Evolutionary conservation across 106 monocot species (phyloP).

Genomic region (Allium sativum): DNA sequence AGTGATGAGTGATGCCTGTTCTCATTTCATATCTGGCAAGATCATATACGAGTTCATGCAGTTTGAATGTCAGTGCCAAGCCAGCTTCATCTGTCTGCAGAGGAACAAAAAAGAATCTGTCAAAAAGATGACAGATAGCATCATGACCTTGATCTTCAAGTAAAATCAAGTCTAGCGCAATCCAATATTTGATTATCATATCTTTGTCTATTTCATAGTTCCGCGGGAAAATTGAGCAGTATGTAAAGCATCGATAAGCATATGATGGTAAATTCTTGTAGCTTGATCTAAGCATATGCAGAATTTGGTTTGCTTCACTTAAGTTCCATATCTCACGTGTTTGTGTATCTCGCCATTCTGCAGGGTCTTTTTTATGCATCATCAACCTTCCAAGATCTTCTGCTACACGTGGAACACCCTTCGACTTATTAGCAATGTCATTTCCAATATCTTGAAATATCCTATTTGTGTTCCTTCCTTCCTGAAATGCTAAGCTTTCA

Average conservation of each 20-base stretch:
- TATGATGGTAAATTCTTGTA: constrained; percentile 5
- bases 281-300: constrained; percentile 3
- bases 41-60: constrained; percentile 7
- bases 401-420: too few relatives aligned
- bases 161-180: constrained; percentile 8
- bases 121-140: not conserved
- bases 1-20: not conserved
- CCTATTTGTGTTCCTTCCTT: too few relatives aligned
- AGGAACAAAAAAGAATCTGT: constrained; percentile 4
- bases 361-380: too few relatives aligned
- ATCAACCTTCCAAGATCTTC: too few relatives aligned
- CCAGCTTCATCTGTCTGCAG: not conserved
- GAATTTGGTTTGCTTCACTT: not conserved
- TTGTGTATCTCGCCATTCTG: too few relatives aligned
- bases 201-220: constrained; percentile 11
- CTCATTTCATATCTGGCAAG: not conserved
- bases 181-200: constrained; percentile 7
- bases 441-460: too few relatives aligned
- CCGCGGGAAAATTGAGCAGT: constrained; percentile 8
- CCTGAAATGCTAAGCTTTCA: not conserved
- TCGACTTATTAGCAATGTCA: too few relatives aligned
- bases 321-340: not conserved
- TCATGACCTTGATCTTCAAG: not conserved
- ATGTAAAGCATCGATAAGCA: constrained; percentile 12
- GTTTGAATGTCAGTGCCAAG: not conserved